These are phyloP conservation scores for Aspergillus homomorphus DNA, from an alignment of 495 filamentous ascomycete genomes.

Conservation along the genomic window DNA sequence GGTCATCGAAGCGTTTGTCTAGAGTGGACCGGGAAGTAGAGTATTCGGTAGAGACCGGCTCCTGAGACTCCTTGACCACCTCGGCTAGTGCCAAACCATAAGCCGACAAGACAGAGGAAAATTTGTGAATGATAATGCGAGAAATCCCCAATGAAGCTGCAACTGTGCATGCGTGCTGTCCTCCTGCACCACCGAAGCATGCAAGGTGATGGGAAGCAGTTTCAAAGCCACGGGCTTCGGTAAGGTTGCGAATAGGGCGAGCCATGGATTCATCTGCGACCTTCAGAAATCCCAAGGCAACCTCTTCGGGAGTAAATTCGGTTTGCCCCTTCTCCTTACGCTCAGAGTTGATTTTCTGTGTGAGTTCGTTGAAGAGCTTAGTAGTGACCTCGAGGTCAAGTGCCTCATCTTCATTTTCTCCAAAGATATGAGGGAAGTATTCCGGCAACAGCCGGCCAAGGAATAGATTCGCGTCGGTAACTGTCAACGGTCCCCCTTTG, in stretches of 20 bases:
- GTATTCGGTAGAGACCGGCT: slow-evolving; percentile 43
- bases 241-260: slow-evolving; percentile 52
- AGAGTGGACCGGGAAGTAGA: slow-evolving; percentile 33
- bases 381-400: slow-evolving; percentile 76
- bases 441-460: slow-evolving; percentile 85
- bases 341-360: slow-evolving; percentile 73
- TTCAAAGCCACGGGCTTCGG: slow-evolving; percentile 50
- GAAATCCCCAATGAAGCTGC: slow-evolving; percentile 49
- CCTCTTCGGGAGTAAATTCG: slow-evolving; percentile 53
- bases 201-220: slow-evolving; percentile 51
- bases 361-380: slow-evolving; percentile 72
- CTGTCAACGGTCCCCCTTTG: slow-evolving; percentile 87
- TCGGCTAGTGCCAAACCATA: slow-evolving; percentile 54
- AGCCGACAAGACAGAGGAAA: slow-evolving; percentile 51
- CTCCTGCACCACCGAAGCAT: slow-evolving; percentile 54
- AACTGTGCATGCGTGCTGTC: slow-evolving; percentile 53
- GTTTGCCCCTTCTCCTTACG: slow-evolving; percentile 34
- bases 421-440: slow-evolving; percentile 98
- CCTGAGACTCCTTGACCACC: slow-evolving; percentile 51
- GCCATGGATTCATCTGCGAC: slow-evolving; percentile 56
- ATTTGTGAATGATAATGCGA: slow-evolving; percentile 54
- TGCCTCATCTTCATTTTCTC: slow-evolving; percentile 83
- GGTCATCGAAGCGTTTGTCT: slow-evolving; percentile 30
- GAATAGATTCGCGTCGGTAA: slow-evolving; percentile 92
- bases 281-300: slow-evolving; percentile 63